phyloP scores from a whole-genome alignment of 495 filamentous ascomycete genomes.

The Bacidia rubella region DNA sequence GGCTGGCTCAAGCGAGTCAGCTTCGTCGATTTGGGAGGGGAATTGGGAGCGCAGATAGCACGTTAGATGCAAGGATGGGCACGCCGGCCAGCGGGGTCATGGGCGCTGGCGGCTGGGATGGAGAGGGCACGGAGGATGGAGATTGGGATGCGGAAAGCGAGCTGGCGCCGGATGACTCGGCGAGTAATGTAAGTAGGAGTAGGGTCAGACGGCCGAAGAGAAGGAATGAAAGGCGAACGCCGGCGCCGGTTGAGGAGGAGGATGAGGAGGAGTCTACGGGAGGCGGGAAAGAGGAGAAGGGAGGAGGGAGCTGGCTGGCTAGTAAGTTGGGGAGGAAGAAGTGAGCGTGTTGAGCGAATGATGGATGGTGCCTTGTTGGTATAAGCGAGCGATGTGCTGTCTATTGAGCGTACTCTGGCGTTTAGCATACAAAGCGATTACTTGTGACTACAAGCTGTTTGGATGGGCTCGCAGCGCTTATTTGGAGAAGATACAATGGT shows the following conservation, averaged over 20 bases:
- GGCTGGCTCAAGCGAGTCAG: slow-evolving; percentile 64
- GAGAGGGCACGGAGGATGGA: slow-evolving; percentile 43
- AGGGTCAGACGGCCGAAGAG: slow-evolving; percentile 54
- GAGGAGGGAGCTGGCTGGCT: neutral
- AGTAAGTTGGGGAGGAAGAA: neutral
- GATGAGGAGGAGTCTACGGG: slow-evolving; percentile 37
- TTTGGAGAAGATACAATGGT: too few relatives aligned
- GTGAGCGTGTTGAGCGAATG: too few relatives aligned
- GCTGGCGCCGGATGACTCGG: slow-evolving; percentile 46
- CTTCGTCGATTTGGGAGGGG: slow-evolving; percentile 45
- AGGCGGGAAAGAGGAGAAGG: neutral
- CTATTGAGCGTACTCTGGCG: neutral
- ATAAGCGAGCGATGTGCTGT: neutral
- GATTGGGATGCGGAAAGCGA: slow-evolving; percentile 34
- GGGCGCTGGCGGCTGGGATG: slow-evolving; percentile 47
- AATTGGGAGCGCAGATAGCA: slow-evolving; percentile 7
- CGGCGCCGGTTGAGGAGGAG: slow-evolving; percentile 77
- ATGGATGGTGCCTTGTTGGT: neutral
- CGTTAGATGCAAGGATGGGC: slow-evolving; percentile 39
- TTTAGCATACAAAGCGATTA: too few relatives aligned
- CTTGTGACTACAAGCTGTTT: too few relatives aligned
- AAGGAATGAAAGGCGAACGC: slow-evolving; percentile 62
- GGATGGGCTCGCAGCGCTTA: too few relatives aligned
- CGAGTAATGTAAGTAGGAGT: slow-evolving; percentile 76
- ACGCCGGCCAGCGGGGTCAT: slow-evolving; percentile 41